Conservation (phyloP, 768 basidiomycete genomes). For the Pleurotus tuber-regium region DNA sequence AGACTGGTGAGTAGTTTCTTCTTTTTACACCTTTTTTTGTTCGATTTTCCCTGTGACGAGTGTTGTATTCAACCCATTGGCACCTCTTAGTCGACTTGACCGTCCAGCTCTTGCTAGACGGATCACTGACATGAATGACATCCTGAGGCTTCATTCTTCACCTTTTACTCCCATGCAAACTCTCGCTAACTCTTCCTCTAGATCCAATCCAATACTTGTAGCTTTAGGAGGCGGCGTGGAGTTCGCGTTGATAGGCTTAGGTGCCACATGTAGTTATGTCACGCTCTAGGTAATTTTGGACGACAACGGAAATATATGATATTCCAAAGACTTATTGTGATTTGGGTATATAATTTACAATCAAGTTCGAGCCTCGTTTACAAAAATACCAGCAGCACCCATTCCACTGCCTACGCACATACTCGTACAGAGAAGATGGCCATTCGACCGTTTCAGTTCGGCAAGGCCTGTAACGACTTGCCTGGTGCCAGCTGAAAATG, state of each 20-base stretch:
- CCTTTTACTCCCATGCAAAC: no score
- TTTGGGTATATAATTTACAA: no score
- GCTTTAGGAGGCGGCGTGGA: no score
- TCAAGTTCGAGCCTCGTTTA: slow-evolving; percentile 57
- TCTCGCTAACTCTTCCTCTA: no score
- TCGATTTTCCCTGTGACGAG: slow-evolving; percentile 61
- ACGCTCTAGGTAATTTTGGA: no score
- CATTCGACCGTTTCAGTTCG: slow-evolving; percentile 68
- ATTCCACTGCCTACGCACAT: slow-evolving; percentile 82
- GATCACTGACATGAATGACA: slow-evolving; percentile 83
- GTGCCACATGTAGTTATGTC: no score
- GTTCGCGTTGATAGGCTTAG: no score
- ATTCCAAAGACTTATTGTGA: no score
- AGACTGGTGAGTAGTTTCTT: slow-evolving; percentile 23
- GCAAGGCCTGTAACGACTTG: slow-evolving; percentile 89
- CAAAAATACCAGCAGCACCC: slow-evolving; percentile 81
- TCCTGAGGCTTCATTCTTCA: no score
- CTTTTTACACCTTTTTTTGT: slow-evolving; percentile 16
- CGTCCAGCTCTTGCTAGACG: slow-evolving; percentile 37
- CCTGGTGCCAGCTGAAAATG: slow-evolving; percentile 66
- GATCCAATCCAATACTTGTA: no score
- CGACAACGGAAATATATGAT: no score
- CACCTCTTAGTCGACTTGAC: slow-evolving; percentile 91
- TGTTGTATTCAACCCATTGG: slow-evolving; percentile 79
- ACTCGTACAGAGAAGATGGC: slow-evolving; percentile 75